phyloP scores from a whole-genome alignment of 208 protist genomes.

The Acanthamoeba divionensis region DNA sequence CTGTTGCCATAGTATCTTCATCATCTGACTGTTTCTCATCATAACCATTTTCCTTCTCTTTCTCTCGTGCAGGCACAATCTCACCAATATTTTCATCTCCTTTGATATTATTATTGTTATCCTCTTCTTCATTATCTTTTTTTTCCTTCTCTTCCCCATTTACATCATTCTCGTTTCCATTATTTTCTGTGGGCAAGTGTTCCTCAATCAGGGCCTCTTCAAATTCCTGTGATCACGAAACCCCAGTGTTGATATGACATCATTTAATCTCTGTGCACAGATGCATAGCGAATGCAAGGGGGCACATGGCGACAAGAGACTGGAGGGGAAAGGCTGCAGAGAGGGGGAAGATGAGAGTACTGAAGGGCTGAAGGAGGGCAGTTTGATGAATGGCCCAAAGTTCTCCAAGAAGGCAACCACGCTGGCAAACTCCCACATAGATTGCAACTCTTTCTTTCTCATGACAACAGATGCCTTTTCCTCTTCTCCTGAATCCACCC shows the following conservation, averaged over 20 bases:
- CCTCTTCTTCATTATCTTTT: background rate
- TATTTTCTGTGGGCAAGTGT: background rate
- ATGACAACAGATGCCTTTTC: background rate
- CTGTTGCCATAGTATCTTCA: background rate
- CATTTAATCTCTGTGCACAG: background rate
- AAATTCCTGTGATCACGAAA: background rate
- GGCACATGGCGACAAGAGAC: background rate
- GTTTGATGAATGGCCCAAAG: background rate
- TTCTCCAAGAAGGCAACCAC: background rate
- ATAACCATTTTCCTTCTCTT: background rate
- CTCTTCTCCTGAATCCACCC: too few species aligned
- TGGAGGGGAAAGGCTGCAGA: background rate
- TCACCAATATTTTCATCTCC: background rate
- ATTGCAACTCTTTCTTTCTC: background rate
- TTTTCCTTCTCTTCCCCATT: background rate
- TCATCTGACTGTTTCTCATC: background rate
- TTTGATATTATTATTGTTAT: background rate
- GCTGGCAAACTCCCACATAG: conserved; percentile 38
- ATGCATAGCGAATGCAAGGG: background rate
- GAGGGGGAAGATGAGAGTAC: background rate
- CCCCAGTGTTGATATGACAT: background rate
- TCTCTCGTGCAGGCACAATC: background rate
- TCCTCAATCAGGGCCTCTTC: background rate
- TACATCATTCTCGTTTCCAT: background rate
- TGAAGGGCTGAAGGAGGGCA: background rate